phyloP scores from a whole-genome alignment of 352 stramenopile genomes.

The Pythium insidiosum region DNA sequence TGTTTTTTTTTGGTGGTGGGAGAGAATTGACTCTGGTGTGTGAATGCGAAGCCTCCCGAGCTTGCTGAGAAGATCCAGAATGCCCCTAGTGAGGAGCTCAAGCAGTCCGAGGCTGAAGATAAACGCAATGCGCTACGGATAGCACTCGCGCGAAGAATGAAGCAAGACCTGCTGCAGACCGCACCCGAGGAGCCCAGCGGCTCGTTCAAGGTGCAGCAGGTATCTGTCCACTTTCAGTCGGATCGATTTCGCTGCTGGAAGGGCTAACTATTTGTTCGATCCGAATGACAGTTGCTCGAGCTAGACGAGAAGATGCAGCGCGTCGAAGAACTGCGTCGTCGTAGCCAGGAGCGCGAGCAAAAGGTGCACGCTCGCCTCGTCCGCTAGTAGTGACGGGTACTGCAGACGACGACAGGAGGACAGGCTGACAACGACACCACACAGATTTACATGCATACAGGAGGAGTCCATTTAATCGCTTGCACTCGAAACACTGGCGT shows the following conservation, averaged over 20 bases:
- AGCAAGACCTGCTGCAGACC: slow-evolving; percentile 61
- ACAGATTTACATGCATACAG: background rate
- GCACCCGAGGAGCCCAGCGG: slow-evolving; percentile 7
- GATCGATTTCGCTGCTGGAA: no score
- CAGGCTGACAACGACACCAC: background rate
- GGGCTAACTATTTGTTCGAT: background rate
- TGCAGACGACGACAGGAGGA: background rate
- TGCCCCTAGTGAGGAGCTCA: slow-evolving; percentile 41
- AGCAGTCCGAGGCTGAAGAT: slow-evolving; percentile 59
- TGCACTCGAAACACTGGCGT: no score
- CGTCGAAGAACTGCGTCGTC: slow-evolving; percentile 58
- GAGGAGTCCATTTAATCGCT: no score
- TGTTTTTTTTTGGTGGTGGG: background rate
- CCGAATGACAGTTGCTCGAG: slow-evolving; percentile 33
- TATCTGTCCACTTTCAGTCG: no score
- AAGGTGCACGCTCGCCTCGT: slow-evolving; percentile 47
- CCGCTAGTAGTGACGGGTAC: background rate
- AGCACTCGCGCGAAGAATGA: slow-evolving; percentile 70
- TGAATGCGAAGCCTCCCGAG: slow-evolving; percentile 23
- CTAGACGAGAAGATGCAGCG: slow-evolving; percentile 74
- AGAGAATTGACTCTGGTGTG: background rate
- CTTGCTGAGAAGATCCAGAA: slow-evolving; percentile 63
- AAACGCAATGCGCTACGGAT: slow-evolving; percentile 60
- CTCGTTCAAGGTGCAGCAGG: slow-evolving; percentile 52
- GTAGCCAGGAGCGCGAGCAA: slow-evolving; percentile 51